These are phyloP conservation scores for Penicillium manginii DNA, from an alignment of 495 filamentous ascomycete genomes.

Conservation along the genomic window DNA sequence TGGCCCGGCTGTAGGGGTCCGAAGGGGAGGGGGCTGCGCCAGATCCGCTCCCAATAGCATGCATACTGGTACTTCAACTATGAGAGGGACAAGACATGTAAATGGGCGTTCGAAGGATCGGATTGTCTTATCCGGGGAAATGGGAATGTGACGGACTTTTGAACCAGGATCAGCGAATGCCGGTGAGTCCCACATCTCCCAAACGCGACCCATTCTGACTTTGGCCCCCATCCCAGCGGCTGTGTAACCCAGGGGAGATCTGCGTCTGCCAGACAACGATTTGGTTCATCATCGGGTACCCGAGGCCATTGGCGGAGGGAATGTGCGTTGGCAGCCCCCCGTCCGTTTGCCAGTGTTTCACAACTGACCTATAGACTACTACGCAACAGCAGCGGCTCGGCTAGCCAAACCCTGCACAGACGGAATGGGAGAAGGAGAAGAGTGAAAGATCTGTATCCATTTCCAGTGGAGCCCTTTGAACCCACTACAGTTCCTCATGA, in stretches of 20 bases:
- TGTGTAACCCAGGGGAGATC: conserved; percentile 20
- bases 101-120: conserved; percentile 15
- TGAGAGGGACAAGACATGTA: not conserved
- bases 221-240: conserved; percentile 8
- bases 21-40: not conserved
- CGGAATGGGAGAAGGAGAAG: conserved; percentile 6
- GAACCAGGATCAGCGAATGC: conserved; percentile 7
- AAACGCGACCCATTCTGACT: conserved; percentile 16
- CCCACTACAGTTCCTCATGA: conserved; percentile 17
- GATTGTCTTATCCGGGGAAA: conserved; percentile 7
- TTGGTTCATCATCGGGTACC: conserved; percentile 4
- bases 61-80: not conserved
- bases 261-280: conserved; percentile 5
- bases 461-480: conserved; percentile 9
- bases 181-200: conserved; percentile 9
- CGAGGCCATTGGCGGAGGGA: conserved; percentile 9
- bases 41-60: not conserved
- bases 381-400: conserved; percentile 31
- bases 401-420: conserved; percentile 25
- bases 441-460: conserved; percentile 9
- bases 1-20: not conserved
- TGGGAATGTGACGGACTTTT: conserved; percentile 7
- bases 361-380: conserved; percentile 10
- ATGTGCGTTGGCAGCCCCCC: not conserved
- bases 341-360: conserved; percentile 21